Percentiles rank a stretch among this genome's conserved stretches.
These are phyloP conservation scores for Entomophthora muscae DNA, from an alignment of 371 early-diverging fungal genomes.

Conservation along the genomic window DNA sequence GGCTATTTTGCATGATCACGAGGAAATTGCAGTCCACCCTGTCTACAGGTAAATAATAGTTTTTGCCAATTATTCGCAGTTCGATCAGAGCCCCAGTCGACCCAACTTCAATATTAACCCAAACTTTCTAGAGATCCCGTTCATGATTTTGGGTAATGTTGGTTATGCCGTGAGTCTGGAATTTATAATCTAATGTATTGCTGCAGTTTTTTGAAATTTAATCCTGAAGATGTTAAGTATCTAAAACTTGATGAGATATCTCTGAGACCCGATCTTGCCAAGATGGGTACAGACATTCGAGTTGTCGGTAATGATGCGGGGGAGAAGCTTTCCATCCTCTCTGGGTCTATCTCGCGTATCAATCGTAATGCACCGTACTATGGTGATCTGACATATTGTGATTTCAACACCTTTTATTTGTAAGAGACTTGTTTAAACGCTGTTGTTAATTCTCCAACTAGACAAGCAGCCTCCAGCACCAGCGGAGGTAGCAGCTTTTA, in stretches of 20 bases:
- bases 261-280: conserved; percentile 48
- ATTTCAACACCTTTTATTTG: conserved; percentile 20
- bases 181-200: background rate
- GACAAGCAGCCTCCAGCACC: conserved; percentile 56
- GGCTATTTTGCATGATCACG: conserved; percentile 67
- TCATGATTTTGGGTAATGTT: conserved; percentile 76
- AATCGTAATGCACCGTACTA: conserved; percentile 58
- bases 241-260: conserved; percentile 44
- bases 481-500: conserved; percentile 37
- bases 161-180: background rate
- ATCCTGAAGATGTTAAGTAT: conserved; percentile 52
- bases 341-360: conserved; percentile 56
- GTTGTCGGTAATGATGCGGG: conserved; percentile 74
- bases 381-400: conserved; percentile 42
- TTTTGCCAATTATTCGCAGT: no score
- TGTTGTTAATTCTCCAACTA: background rate
- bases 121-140: conserved; percentile 49
- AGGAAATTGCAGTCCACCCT: conserved; percentile 62
- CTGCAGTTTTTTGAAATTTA: conserved; percentile 48
- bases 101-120: no score
- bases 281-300: conserved; percentile 61
- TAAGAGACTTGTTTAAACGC: background rate
- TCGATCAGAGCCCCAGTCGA: no score
- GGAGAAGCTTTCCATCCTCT: conserved; percentile 58
- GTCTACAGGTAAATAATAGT: conserved; percentile 35